These are phyloP conservation scores for Phytophthora pseudosyringae DNA, from an alignment of 352 stramenopile species.

Conservation along the genomic window DNA sequence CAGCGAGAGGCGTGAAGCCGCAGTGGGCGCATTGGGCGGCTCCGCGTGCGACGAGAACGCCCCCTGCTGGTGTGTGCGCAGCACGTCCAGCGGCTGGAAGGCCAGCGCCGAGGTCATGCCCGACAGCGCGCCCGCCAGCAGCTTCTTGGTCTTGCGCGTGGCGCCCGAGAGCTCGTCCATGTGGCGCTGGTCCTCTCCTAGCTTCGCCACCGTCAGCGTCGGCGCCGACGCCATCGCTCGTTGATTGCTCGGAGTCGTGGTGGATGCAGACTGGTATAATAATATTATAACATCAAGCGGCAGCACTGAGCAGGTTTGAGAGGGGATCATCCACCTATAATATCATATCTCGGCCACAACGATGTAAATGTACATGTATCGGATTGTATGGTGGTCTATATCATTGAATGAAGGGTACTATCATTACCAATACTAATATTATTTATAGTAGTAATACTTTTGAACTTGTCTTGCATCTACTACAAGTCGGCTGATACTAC, in stretches of 20 bases:
- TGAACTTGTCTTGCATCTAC: too few species aligned
- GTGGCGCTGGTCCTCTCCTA: conserved; percentile 32
- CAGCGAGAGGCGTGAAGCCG: conserved; percentile 16
- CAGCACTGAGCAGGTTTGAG: neutral
- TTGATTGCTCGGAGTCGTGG: conserved; percentile 6
- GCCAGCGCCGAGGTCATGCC: conserved; percentile 83
- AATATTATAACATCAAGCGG: too few species aligned
- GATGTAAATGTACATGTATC: too few species aligned
- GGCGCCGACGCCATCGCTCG: conserved; percentile 25
- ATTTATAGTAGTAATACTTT: too few species aligned
- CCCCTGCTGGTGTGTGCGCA: conserved; percentile 86
- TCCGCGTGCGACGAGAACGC: conserved; percentile 56
- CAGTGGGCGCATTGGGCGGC: conserved; percentile 4
- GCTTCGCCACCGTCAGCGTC: conserved; percentile 34
- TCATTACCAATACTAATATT: too few species aligned
- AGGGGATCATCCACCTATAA: too few species aligned
- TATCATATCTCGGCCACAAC: too few species aligned
- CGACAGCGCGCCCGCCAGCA: conserved; percentile 70
- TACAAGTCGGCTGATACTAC: too few species aligned
- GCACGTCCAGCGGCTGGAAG: conserved; percentile 87
- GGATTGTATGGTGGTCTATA: too few species aligned
- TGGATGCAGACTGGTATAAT: neutral
- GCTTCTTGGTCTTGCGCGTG: conserved; percentile 73
- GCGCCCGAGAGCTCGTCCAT: conserved; percentile 37
- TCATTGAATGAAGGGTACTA: too few species aligned